Percentiles rank a stretch among this genome's conserved stretches.
Conservation (phyloP, 306 rosid species). For the Acacia confusa region DNA sequence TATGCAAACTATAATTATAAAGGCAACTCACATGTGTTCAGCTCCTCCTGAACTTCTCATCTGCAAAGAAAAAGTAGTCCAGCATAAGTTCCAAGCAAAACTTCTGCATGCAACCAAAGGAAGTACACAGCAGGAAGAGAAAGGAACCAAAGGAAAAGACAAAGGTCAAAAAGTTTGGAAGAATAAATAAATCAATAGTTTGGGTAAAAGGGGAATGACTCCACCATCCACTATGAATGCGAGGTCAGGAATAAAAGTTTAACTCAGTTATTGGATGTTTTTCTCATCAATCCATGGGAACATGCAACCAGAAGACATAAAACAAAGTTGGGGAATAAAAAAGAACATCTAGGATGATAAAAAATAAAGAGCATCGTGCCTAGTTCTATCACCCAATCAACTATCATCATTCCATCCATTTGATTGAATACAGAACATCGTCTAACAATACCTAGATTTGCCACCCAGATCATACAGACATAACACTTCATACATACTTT, state of each 20-base stretch:
- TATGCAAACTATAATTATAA: constrained; percentile 25
- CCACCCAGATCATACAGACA: neutral
- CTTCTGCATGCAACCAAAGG: neutral
- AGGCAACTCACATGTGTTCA: constrained; percentile 59
- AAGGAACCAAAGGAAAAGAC: constrained; percentile 17
- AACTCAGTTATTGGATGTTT: neutral
- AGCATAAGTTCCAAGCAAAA: constrained; percentile 30
- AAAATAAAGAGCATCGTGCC: neutral
- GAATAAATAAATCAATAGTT: constrained; percentile 11
- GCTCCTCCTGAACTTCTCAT: constrained; percentile 47
- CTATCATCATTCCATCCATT: constrained; percentile 9
- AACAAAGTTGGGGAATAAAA: neutral
- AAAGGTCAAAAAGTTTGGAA: neutral
- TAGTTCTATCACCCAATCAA: neutral
- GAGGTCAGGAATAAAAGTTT: neutral
- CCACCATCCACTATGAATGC: neutral
- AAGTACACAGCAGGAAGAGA: constrained; percentile 4
- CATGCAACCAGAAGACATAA: constrained; percentile 6
- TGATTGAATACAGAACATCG: neutral
- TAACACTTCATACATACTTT: neutral
- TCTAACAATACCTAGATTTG: neutral
- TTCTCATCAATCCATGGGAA: constrained; percentile 8
- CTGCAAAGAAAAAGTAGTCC: constrained; percentile 49
- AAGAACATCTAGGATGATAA: neutral
- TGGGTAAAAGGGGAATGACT: neutral